Conservation (phyloP, 768 basidiomycete genomes). For the Boletus eberwhitei region DNA sequence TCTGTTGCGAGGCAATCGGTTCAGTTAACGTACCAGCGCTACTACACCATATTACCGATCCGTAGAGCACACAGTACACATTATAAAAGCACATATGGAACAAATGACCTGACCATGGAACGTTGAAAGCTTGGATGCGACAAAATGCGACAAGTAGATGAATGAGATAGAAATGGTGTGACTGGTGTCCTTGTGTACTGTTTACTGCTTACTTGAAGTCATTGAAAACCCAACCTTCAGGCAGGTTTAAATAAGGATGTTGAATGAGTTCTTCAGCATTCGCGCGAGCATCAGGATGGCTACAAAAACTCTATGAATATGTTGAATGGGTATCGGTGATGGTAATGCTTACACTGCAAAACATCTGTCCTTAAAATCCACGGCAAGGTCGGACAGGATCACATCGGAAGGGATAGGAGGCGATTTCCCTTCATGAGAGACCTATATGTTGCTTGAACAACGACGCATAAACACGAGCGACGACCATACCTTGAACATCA, state of each 20-base stretch:
- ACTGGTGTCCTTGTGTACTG: constrained; percentile 14
- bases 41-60: constrained; percentile 28
- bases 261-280: constrained; percentile 72
- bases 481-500: constrained; percentile 83
- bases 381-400: constrained; percentile 65
- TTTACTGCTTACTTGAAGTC: constrained; percentile 36
- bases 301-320: constrained; percentile 26
- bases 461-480: not conserved
- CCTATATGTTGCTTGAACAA: constrained; percentile 39
- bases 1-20: not conserved
- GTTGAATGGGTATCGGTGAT: not conserved
- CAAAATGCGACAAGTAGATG: constrained; percentile 27
- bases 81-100: constrained; percentile 35
- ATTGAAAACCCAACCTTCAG: constrained; percentile 72
- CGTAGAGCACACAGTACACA: constrained; percentile 25
- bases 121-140: constrained; percentile 18
- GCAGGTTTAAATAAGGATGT: constrained; percentile 75
- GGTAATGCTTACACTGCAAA: constrained; percentile 71
- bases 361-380: constrained; percentile 85
- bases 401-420: constrained; percentile 91
- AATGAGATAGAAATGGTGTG: constrained; percentile 22
- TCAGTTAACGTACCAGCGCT: constrained; percentile 33
- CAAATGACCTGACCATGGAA: constrained; percentile 19
- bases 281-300: constrained; percentile 82
- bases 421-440: constrained; percentile 78